phyloP scores from a whole-genome alignment of 345 rosid species.

The Corymbia maculata region DNA sequence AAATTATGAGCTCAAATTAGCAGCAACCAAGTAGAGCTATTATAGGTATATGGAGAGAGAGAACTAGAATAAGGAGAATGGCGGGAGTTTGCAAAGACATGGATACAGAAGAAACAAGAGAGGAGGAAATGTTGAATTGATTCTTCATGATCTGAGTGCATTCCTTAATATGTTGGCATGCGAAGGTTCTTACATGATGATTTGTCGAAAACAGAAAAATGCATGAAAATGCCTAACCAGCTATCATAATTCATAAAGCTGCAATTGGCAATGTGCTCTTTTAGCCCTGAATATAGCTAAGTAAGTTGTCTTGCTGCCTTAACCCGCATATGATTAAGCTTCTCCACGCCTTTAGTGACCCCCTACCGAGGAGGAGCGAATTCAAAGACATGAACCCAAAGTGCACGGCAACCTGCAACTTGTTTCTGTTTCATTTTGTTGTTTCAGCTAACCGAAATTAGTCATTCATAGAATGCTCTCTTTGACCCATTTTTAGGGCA shows the following conservation, averaged over 20 bases:
- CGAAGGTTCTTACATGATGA: neutral
- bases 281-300: neutral
- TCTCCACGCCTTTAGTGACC: neutral
- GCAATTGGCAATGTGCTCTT: neutral
- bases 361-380: neutral
- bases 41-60: neutral
- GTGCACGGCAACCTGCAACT: neutral
- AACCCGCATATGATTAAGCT: neutral
- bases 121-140: neutral
- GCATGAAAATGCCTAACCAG: neutral
- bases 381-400: neutral
- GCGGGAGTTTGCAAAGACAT: neutral
- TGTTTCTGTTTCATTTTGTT: neutral
- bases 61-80: neutral
- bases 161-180: neutral
- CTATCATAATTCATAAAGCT: neutral
- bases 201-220: neutral
- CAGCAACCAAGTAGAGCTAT: neutral
- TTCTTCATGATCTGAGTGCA: neutral
- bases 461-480: neutral
- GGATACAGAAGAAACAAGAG: neutral
- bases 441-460: neutral
- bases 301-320: neutral
- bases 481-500: neutral
- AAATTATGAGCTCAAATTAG: neutral